A percentile compares a stretch with the other conserved stretches of the same genome.
phyloP scores from a whole-genome alignment of 352 stramenopile species.

The Peronospora farinosa region DNA sequence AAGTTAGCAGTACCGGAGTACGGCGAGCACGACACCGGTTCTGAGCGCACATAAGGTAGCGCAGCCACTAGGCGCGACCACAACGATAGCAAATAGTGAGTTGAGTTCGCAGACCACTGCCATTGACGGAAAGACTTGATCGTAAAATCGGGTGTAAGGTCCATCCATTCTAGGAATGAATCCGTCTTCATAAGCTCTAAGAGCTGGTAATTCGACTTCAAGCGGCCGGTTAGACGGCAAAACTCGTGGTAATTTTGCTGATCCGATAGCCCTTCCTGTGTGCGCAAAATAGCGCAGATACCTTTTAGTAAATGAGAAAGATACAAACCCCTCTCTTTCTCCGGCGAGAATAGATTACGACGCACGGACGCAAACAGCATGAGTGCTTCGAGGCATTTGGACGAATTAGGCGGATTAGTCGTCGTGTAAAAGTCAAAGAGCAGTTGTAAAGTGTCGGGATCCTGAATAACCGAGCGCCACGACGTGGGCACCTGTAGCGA shows the following conservation, averaged over 20 bases:
- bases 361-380: conserved; percentile 94
- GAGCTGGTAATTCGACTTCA: conserved; percentile 99
- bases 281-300: conserved; percentile 91
- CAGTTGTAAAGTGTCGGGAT: conserved; percentile 90
- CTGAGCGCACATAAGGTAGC: conserved; percentile 91
- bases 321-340: conserved; percentile 94
- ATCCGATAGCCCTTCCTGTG: conserved; percentile 95
- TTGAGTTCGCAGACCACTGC: conserved; percentile 91
- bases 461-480: conserved; percentile 92
- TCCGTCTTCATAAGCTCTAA: conserved; percentile 95
- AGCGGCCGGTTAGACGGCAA: conserved; percentile 92
- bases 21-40: conserved; percentile 48
- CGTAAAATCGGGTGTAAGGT: conserved; percentile 93
- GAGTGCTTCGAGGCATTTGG: conserved; percentile 93
- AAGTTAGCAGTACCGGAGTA: conserved; percentile 49
- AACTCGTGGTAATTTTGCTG: conserved; percentile 99
- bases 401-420: conserved; percentile 88
- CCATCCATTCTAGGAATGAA: conserved; percentile 95
- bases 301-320: conserved; percentile 89
- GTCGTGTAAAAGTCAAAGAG: conserved; percentile 97
- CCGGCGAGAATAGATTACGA: conserved; percentile 94
- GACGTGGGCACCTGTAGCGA: conserved; percentile 95
- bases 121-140: conserved; percentile 95
- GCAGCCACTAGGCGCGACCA: conserved; percentile 95
- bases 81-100: conserved; percentile 95